phyloP scores from a whole-genome alignment of 2,329 filamentous ascomycete species.

The Fusarium proliferatum region DNA sequence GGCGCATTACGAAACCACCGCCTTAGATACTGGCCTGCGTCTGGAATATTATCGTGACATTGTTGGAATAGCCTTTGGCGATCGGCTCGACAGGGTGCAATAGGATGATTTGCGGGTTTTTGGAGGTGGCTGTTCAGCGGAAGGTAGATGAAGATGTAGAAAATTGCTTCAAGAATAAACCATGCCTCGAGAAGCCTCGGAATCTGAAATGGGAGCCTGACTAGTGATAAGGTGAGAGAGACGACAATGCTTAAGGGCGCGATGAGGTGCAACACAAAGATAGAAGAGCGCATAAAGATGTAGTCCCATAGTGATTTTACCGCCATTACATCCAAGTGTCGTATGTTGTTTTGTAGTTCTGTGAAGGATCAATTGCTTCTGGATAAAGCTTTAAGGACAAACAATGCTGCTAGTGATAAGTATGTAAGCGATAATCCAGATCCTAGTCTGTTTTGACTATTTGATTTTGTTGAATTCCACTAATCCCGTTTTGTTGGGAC shows the following conservation, averaged over 20 bases:
- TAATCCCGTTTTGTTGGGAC: slow-evolving; percentile 10
- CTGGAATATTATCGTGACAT: slow-evolving; percentile 62
- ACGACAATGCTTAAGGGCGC: slow-evolving; percentile 62
- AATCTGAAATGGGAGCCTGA: slow-evolving; percentile 42
- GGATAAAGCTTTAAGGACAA: not conserved
- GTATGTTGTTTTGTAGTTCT: not conserved
- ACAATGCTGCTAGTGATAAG: not conserved
- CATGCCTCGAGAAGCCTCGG: slow-evolving; percentile 54
- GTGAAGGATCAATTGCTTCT: not conserved
- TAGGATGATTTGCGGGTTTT: slow-evolving; percentile 61
- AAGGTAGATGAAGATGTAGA: slow-evolving; percentile 65
- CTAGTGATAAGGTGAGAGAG: slow-evolving; percentile 47
- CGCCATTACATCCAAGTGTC: not conserved
- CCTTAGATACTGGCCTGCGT: slow-evolving; percentile 63
- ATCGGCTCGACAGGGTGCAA: slow-evolving; percentile 55
- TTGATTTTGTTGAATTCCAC: slow-evolving; percentile 7
- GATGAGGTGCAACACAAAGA: slow-evolving; percentile 60
- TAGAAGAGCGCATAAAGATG: slow-evolving; percentile 57
- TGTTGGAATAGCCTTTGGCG: slow-evolving; percentile 61
- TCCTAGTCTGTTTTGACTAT: not conserved
- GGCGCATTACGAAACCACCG: slow-evolving; percentile 69
- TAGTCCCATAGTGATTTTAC: slow-evolving; percentile 39
- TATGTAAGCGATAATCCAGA: not conserved
- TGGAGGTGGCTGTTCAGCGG: slow-evolving; percentile 64
- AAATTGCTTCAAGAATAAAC: slow-evolving; percentile 62